Evolutionary conservation across 2,329 filamentous ascomycete genomes (phyloP).

Genomic region (Chaetoscypha palmicola): DNA sequence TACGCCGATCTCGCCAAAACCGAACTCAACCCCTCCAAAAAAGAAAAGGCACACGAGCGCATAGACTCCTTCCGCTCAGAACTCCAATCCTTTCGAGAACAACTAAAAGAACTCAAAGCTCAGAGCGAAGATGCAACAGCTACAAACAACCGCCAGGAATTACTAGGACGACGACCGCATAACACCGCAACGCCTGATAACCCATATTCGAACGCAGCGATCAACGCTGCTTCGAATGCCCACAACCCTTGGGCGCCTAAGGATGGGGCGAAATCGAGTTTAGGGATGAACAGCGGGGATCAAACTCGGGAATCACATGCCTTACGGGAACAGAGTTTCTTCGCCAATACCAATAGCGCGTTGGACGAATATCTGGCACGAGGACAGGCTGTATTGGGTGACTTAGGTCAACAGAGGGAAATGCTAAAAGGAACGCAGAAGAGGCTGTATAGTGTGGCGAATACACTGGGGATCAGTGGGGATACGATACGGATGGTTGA

Average conservation of each 20-base stretch:
- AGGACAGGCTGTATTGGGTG: conserved; percentile 81
- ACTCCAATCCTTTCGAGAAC: conserved; percentile 68
- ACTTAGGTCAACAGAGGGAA: conserved; percentile 83
- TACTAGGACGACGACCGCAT: conserved; percentile 80
- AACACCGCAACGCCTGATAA: conserved; percentile 81
- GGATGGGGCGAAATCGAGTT: conserved; percentile 15
- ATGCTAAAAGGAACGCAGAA: conserved; percentile 93
- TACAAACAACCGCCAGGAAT: conserved; percentile 62
- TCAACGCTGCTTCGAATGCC: conserved; percentile 12
- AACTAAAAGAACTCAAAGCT: conserved; percentile 71
- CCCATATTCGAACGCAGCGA: conserved; percentile 64
- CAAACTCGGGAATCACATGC: conserved; percentile 72
- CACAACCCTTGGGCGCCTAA: conserved; percentile 28
- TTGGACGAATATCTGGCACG: conserved; percentile 92
- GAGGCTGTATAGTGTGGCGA: conserved; percentile 84
- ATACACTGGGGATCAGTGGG: conserved; percentile 85
- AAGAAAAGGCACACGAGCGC: conserved; percentile 81
- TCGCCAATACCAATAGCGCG: conserved; percentile 71
- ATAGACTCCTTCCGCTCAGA: conserved; percentile 80
- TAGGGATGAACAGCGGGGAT: conserved; percentile 50
- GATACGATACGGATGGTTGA: conserved; percentile 98
- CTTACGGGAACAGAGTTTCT: conserved; percentile 83
- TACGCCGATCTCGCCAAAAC: conserved; percentile 80
- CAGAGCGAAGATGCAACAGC: conserved; percentile 68
- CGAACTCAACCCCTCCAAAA: conserved; percentile 84